Base-by-base conservation (phyloP, 805 yeast genomes). In the Kazachstania viticola region DNA sequence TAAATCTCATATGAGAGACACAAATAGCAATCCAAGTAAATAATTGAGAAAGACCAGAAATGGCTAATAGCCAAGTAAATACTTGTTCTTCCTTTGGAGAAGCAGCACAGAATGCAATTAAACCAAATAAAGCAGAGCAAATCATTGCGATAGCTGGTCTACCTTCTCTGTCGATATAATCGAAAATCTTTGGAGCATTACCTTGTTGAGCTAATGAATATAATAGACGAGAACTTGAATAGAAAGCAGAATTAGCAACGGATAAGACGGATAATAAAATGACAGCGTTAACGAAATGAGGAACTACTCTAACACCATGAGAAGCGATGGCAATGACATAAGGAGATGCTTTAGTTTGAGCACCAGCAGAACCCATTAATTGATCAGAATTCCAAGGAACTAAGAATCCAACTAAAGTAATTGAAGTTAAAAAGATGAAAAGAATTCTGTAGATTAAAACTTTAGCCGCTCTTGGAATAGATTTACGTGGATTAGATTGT, bases 401-500 rank as follows among this genome's bases (percentile, higher is more conserved):
- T 17, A 73, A 54, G 42, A 73, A 60, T 30, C 79, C 77, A 44
- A 75, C 50, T 44, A 75, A 54, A 29, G 68, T 56, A 30, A 73
- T 59, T 8, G 75, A 65, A 13, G 70, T 49, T 34, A 74, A 58
- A 52, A 73, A 77, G 49, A 76, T 67, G 35, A 73, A 57, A 19
- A 75, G 46, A 42, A 76, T 67, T 62, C 80, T 68, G 70, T 75
- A 77, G 53, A 77, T 72, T 19, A 76, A 79, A 54, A 75, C 81
- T 51, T 75, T 78, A 36, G 73, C 71, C 27, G 84, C 85, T 17
- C 65, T 59, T 26, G 85, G 84, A 34, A 78, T 64, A 3, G 76
- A 58, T 36, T 61, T 63, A 40, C 75, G 58, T 14, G 84, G 84
- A 49, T 75, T 68, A 12, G 60, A 65, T 21, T 80, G 67, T 53